A percentile compares a stretch with the other conserved stretches of the same genome.
These are phyloP conservation scores for Coccomyxa sp. DNA, from an alignment of 139 green algal species.

Conservation along the genomic window DNA sequence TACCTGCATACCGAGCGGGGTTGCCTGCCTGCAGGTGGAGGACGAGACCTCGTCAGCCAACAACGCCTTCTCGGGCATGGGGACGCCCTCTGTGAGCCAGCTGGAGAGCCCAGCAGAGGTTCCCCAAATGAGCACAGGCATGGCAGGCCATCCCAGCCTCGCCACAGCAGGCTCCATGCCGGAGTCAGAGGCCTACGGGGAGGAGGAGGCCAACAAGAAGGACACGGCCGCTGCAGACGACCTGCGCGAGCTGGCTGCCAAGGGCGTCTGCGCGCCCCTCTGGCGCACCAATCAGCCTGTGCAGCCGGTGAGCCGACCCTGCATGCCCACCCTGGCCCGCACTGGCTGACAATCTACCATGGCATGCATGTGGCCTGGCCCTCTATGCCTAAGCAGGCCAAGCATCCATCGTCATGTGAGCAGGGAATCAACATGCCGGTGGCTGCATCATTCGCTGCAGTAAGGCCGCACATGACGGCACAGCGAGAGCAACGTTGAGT, in stretches of 20 bases:
- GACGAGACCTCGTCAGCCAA: slow-evolving; percentile 3
- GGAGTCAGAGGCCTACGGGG: not conserved
- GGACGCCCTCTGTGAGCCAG: not conserved
- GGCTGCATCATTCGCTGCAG: too few species aligned
- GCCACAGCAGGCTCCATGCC: not conserved
- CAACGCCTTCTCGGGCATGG: not conserved
- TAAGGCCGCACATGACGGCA: too few species aligned
- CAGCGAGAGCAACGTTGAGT: not conserved
- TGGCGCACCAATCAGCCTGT: not conserved
- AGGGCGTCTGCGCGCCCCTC: slow-evolving; percentile 3
- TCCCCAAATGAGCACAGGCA: not conserved
- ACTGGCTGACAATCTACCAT: too few species aligned
- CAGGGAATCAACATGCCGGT: too few species aligned
- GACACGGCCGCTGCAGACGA: not conserved
- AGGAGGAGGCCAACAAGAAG: slow-evolving; percentile 1
- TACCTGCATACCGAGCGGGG: too few species aligned
- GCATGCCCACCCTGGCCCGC: not conserved
- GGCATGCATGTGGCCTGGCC: too few species aligned
- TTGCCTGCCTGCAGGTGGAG: too few species aligned
- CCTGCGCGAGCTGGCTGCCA: not conserved
- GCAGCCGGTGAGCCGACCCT: not conserved
- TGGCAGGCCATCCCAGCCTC: not conserved
- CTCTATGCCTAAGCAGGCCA: too few species aligned
- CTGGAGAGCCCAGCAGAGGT: not conserved
- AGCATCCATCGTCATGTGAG: too few species aligned